phyloP scores from a whole-genome alignment of 257 asterid species.

The Catharanthus roseus region DNA sequence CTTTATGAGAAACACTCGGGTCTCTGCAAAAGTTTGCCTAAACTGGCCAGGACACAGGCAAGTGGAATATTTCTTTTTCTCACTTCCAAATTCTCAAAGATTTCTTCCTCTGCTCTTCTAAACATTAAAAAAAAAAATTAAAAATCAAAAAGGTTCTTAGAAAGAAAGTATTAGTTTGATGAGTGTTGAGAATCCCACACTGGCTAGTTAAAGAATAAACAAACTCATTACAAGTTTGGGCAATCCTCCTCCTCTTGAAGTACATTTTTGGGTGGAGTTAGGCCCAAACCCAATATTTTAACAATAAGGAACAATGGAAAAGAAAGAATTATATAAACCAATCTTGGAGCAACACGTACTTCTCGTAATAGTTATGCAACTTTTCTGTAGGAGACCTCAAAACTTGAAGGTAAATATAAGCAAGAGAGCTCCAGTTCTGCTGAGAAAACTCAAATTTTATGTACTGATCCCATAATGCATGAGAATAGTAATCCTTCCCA shows the following conservation, averaged over 20 bases:
- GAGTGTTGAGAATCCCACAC: too few species aligned
- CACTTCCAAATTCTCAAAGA: background rate
- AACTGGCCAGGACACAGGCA: conserved; percentile 9
- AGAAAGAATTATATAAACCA: background rate
- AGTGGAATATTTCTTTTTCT: background rate
- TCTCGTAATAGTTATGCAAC: conserved; percentile 64
- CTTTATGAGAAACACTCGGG: background rate
- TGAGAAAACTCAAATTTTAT: conserved; percentile 62
- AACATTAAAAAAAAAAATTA: too few species aligned
- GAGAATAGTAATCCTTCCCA: conserved; percentile 75
- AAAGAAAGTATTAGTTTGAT: background rate
- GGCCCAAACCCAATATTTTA: too few species aligned
- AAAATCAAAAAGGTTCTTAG: too few species aligned
- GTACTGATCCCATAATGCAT: conserved; percentile 81
- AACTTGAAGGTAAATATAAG: conserved; percentile 66
- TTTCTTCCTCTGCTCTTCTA: background rate
- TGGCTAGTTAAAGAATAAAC: too few species aligned
- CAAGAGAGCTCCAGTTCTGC: conserved; percentile 73
- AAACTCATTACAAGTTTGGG: too few species aligned
- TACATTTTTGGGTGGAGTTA: too few species aligned
- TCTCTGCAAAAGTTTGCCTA: background rate
- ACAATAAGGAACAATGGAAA: background rate
- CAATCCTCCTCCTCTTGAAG: too few species aligned
- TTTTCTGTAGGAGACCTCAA: conserved; percentile 72
- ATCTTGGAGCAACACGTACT: conserved; percentile 46